phyloP scores from a whole-genome alignment of 2,329 filamentous ascomycete species.

The Aureobasidium namibiae region DNA sequence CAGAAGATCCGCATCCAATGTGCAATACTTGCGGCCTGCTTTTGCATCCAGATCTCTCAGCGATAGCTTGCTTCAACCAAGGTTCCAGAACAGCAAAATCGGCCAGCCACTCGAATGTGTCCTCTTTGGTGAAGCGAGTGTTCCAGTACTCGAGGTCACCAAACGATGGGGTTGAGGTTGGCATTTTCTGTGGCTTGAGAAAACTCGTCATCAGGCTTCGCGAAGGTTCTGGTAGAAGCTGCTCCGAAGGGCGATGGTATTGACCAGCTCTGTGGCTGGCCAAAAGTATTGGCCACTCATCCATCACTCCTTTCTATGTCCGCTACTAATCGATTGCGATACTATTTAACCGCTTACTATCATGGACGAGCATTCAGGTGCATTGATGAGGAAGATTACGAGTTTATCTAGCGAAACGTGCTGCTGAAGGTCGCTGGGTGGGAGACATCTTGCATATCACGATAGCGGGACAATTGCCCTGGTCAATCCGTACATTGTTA shows the following conservation, averaged over 20 bases:
- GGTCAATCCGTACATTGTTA: too few species aligned
- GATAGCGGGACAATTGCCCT: too few species aligned
- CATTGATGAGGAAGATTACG: too few species aligned
- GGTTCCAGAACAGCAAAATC: not conserved
- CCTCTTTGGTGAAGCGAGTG: not conserved
- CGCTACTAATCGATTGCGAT: too few species aligned
- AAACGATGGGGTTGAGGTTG: not conserved
- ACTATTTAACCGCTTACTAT: too few species aligned
- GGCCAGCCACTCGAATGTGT: not conserved
- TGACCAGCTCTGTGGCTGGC: too few species aligned
- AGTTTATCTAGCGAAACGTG: too few species aligned
- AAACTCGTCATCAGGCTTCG: not conserved
- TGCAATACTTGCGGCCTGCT: not conserved
- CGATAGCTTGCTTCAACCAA: not conserved
- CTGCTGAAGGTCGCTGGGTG: too few species aligned
- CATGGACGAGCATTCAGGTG: too few species aligned
- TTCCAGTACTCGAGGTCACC: conserved; percentile 7
- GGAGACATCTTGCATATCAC: too few species aligned
- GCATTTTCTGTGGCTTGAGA: not conserved
- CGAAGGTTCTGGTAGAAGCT: not conserved
- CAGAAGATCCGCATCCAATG: conserved; percentile 1
- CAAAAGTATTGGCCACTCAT: too few species aligned
- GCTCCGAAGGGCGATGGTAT: not conserved
- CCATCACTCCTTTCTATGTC: too few species aligned
- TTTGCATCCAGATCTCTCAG: not conserved